Base-by-base conservation (phyloP, 2,329 filamentous ascomycete species). In the Pestalotiopsis fici region DNA sequence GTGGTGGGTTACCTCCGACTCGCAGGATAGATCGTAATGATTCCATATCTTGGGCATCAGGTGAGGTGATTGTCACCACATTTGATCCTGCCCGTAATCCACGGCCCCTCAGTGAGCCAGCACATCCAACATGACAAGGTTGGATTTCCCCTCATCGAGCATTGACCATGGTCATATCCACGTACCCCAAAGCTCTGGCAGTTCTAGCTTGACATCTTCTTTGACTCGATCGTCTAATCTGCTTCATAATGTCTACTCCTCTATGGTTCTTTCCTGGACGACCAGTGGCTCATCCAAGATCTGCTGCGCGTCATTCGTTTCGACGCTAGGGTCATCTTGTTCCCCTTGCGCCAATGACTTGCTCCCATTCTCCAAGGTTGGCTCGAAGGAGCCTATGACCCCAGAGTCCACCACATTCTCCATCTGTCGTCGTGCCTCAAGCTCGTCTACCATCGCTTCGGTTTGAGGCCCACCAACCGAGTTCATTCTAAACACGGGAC, bases 1-100 rank as follows among this genome's bases (percentile, higher is more conserved):
- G 59, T 55, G 3, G 27, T 64, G 60, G 65, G 65, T 35, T 64
- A 54, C 65, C 65, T 67, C 65, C 59, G 28, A 7, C 18, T 39
- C n/a, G 25, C n/a, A 35, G 21, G 21, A n/a, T 28, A 31, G 13
- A 35, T 23, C 27, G 28, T 35, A 5, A n/a, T 18, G 28, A 27
- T 35, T 61, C 18, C 7, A 35, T n/a, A 0, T 27, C 35, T 61
- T 39, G n/a, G 15, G 57, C 27, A 35, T 35, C 27, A n/a, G 37
- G 59, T 31, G 59, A 61, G 59, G 27, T 37, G 21, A 35, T 27
- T 15, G 21, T 50, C 6, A 50, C 43, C 43, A 50, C 43, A 50
- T n/a, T 50, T 50, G 43, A 50, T 50, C n/a, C 18, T 50, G 43
- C 43, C 43, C 43, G 18, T 9, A n/a, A 50, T 18, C 43, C n/a